Evolutionary conservation across 768 basidiomycete species (phyloP).

Genomic region (Rhodotorula sphaerocarpa): DNA sequence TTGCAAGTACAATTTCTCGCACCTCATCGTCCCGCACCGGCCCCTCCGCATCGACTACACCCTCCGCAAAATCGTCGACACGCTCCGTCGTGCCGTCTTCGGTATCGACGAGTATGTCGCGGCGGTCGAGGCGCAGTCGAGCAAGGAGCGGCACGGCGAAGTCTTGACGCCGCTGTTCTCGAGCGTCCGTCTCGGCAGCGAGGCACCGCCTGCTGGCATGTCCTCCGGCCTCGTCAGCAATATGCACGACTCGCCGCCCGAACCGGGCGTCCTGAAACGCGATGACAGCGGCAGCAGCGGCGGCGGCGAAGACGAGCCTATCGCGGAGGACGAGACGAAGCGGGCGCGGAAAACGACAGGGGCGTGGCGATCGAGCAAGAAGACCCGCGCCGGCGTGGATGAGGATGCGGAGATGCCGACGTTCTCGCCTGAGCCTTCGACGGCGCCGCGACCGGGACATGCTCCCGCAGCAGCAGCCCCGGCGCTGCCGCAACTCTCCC

Average conservation of each 20-base stretch:
- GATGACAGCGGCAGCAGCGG: constrained; percentile 24
- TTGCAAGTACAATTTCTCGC: constrained; percentile 1
- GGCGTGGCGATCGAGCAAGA: constrained; percentile 14
- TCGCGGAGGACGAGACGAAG: constrained; percentile 12
- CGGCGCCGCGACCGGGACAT: background rate
- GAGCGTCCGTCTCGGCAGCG: constrained; percentile 1
- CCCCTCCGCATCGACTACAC: constrained; percentile 19
- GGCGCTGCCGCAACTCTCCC: background rate
- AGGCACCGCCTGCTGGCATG: background rate
- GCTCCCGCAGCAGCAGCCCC: background rate
- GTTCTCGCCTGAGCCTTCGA: background rate
- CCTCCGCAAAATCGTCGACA: constrained; percentile 19
- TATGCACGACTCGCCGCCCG: constrained; percentile 1
- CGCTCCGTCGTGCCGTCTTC: background rate
- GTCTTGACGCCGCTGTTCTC: constrained; percentile 14
- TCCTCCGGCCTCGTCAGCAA: background rate
- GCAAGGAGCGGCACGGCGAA: constrained; percentile 45
- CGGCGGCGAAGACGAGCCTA: constrained; percentile 16
- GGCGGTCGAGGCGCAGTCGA: constrained; percentile 53
- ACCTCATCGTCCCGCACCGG: background rate
- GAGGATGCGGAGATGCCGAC: background rate
- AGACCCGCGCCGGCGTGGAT: constrained; percentile 3
- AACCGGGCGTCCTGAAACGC: constrained; percentile 2
- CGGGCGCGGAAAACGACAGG: constrained; percentile 7
- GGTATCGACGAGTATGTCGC: constrained; percentile 53